Base-by-base conservation (phyloP, 495 filamentous ascomycete genomes). In the Aspergillus sclerotiicarbonarius region DNA sequence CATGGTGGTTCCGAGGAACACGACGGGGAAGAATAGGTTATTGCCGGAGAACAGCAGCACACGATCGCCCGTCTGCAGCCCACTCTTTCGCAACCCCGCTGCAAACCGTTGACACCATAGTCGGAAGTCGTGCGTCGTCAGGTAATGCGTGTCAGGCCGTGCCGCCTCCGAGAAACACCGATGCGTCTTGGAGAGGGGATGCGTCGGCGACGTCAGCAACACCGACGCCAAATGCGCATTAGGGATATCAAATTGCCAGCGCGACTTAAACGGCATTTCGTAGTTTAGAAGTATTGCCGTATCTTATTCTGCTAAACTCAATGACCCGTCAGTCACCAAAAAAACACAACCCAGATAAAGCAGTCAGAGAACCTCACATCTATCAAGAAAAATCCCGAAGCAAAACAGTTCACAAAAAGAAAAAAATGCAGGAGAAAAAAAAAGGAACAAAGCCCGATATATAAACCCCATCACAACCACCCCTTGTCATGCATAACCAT, bases 41-140 rank as follows among this genome's bases (percentile, higher is more conserved):
- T 91, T 91, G 21, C 80, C 80, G 3, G 87, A 87, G 69, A 85
- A 90, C 16, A 90, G 76, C 18, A 94, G 76, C 4, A 94, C 84
- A 7, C 89, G 82, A 62, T 92, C 90, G 29, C 88, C 89, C 0
- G 71, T 66, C 54, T 86, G 68, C 13, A 93, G 71, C 10, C 90
- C 91, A 4, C 80, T 80, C 48, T 80, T 77, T 31, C 75, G 77
- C 33, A 96, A 75, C 2, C 91, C 91, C 1, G 84, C 70, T 9
- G 91, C 90, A 19, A 96, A 70, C 9, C 89, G 83, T 66, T 90
- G 84, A 49, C 83, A 77, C 78, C 87, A 87, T 56, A 86, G 73
- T 44, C 90, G 87, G 72, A 87, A 89, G 57, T 78, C 73, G 68
- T 79, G 71, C 6, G 70, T 67, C 8, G 80, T 82, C 32, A 88